A percentile compares a stretch with the other conserved stretches of the same genome.
These are phyloP conservation scores for Podospora tetraspora DNA, from an alignment of 495 filamentous ascomycete genomes.

Conservation along the genomic window DNA sequence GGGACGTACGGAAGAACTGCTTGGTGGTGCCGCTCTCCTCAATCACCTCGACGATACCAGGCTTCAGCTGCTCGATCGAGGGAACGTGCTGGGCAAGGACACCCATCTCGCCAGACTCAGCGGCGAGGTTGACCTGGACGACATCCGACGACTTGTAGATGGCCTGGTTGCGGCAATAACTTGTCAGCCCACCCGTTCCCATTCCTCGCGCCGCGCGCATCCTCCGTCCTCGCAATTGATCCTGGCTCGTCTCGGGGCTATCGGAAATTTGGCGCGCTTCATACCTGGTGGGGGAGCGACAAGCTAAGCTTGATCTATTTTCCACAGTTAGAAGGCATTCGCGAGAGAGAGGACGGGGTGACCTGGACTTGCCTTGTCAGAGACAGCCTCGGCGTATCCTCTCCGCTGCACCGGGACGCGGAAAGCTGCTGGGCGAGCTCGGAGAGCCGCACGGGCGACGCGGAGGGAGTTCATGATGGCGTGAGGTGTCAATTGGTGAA, in stretches of 20 bases:
- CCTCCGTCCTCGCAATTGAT: not conserved
- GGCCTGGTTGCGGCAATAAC: slow-evolving; percentile 49
- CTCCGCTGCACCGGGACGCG: slow-evolving; percentile 70
- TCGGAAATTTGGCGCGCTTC: slow-evolving; percentile 24
- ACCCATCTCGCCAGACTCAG: slow-evolving; percentile 98
- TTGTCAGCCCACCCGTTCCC: slow-evolving; percentile 20
- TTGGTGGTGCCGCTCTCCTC: slow-evolving; percentile 89
- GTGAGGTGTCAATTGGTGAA: slow-evolving; percentile 47
- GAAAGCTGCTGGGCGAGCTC: slow-evolving; percentile 66
- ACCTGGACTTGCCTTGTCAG: slow-evolving; percentile 56
- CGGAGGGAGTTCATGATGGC: slow-evolving; percentile 85
- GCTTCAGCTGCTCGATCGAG: slow-evolving; percentile 97
- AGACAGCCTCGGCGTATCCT: slow-evolving; percentile 88
- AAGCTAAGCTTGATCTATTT: slow-evolving; percentile 94
- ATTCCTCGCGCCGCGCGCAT: slow-evolving; percentile 4
- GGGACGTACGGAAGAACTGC: slow-evolving; percentile 90
- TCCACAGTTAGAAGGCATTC: slow-evolving; percentile 19
- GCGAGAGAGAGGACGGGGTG: not conserved
- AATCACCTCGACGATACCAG: slow-evolving; percentile 88
- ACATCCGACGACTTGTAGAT: slow-evolving; percentile 59
- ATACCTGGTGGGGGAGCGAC: slow-evolving; percentile 96
- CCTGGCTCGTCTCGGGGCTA: not conserved
- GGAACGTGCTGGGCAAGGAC: slow-evolving; percentile 98
- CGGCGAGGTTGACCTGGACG: slow-evolving; percentile 97
- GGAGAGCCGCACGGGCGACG: slow-evolving; percentile 78